Percentiles rank a stretch among this genome's conserved stretches.
Conservation (phyloP, 1,284 basidiomycete genomes). For the Amylostereum areolatum region DNA sequence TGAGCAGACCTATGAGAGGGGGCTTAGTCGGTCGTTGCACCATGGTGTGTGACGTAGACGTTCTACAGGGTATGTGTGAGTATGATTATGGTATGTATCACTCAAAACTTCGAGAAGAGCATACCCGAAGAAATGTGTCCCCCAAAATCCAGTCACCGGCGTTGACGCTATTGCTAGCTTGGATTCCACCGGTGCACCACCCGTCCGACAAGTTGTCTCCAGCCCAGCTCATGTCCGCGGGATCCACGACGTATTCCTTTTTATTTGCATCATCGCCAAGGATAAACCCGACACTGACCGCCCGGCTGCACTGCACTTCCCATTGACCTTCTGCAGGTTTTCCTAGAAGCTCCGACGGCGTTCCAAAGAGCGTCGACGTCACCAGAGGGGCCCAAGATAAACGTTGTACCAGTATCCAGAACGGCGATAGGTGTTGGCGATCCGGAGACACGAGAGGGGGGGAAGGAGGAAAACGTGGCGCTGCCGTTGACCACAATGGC, state of each 20-base stretch:
- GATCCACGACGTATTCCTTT: constrained; percentile 42
- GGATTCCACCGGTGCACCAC: constrained; percentile 56
- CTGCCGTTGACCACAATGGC: constrained; percentile 37
- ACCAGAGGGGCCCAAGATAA: constrained; percentile 44
- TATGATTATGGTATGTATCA: neutral
- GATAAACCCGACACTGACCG: constrained; percentile 37
- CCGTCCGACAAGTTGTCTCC: constrained; percentile 31
- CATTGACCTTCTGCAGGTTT: constrained; percentile 36
- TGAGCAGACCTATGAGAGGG: constrained; percentile 43
- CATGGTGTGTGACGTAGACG: constrained; percentile 46
- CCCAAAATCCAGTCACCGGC: constrained; percentile 62
- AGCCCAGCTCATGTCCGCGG: constrained; percentile 47
- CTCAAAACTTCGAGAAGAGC: constrained; percentile 11
- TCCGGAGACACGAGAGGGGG: constrained; percentile 39
- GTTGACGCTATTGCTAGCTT: constrained; percentile 46
- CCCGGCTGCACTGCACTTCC: constrained; percentile 47
- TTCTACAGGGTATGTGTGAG: constrained; percentile 30
- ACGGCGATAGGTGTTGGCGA: constrained; percentile 42
- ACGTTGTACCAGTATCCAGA: constrained; percentile 54
- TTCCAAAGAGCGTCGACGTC: constrained; percentile 49
- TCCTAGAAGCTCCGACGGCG: constrained; percentile 35
- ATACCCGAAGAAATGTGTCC: constrained; percentile 48
- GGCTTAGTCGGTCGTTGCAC: constrained; percentile 32
- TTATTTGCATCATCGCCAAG: constrained; percentile 34
- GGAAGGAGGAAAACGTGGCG: constrained; percentile 29